Evolutionary conservation across 306 rosid species (phyloP), one percentile per base, ranked within the genome.

Genomic region (Vicia faba): DNA sequence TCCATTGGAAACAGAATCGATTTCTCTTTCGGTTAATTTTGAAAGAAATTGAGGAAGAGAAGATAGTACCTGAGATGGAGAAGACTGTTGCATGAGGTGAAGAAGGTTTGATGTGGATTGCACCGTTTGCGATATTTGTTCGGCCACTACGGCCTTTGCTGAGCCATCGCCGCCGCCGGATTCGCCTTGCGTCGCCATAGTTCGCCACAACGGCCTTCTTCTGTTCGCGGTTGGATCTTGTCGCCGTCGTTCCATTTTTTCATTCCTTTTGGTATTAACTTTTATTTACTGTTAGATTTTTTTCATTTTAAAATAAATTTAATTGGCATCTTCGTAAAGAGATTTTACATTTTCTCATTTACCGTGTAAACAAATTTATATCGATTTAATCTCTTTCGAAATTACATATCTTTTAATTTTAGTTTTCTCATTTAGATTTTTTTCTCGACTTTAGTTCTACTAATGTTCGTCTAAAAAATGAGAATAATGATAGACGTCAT

Each of bases 21-120:
- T 18, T 41, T 11, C 25, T 14, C 10, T 44, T 5, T 7, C 14
- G 12, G 6, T 7, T n/a, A 25, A 58, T 15, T 56, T 44, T 45
- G 11, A 26, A 51, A 9, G n/a, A 14, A 51, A 51, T 39, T 69
- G 26, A 38, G 1, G 55, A 53, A 23, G 45, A 10, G 38, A 15
- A 51, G 26, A 16, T 1, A 5, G 64, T 66, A 70, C 98, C 87
- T 92, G 89, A 61, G 95, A 69, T 31, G 85, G 80, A 68, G 96
- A 89, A 39, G 98, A 79, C 28, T 89, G 87, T 40, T 85, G 95
- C 95, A 92, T 92, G 58, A 92, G 89, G 31, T 84, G 89, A 70
- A 92, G 86, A 70, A 92, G 89, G 61, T 89, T 89, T 73, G 96
- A 86, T 39, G 91, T 89, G 67, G 98, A 92, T 54, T 78, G 89